phyloP scores from a whole-genome alignment of 2,329 filamentous ascomycete species.

The Fusarium sp. region DNA sequence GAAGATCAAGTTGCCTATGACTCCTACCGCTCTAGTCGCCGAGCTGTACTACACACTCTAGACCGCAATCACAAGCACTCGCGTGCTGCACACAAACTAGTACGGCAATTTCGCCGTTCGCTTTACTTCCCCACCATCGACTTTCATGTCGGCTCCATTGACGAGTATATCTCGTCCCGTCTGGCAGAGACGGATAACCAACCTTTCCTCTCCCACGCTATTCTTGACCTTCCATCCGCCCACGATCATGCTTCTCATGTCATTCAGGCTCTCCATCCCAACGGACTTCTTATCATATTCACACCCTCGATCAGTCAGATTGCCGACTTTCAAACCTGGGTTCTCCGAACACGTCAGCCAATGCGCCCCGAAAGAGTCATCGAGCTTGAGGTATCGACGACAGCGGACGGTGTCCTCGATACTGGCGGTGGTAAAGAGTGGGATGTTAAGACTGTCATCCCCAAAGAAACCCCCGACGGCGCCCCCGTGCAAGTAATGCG shows the following conservation, averaged over 20 bases:
- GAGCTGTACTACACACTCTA: slow-evolving; percentile 80
- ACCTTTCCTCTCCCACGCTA: slow-evolving; percentile 78
- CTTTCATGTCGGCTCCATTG: slow-evolving; percentile 78
- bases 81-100: slow-evolving; percentile 71
- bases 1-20: slow-evolving; percentile 56
- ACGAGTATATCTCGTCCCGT: slow-evolving; percentile 71
- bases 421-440: slow-evolving; percentile 69
- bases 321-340: slow-evolving; percentile 65
- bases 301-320: slow-evolving; percentile 85
- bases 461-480: slow-evolving; percentile 44
- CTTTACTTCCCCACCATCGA: slow-evolving; percentile 78
- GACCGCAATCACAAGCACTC: slow-evolving; percentile 75
- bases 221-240: slow-evolving; percentile 79
- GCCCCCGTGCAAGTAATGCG: slow-evolving; percentile 57
- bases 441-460: slow-evolving; percentile 68
- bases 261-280: slow-evolving; percentile 69
- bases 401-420: slow-evolving; percentile 59
- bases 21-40: slow-evolving; percentile 64
- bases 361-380: slow-evolving; percentile 69
- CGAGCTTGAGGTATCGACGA: slow-evolving; percentile 64
- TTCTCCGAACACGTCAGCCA: slow-evolving; percentile 67
- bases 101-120: slow-evolving; percentile 76
- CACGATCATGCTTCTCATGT: slow-evolving; percentile 63
- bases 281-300: slow-evolving; percentile 77
- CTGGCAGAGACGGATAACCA: slow-evolving; percentile 56